Percentiles rank a stretch among this genome's conserved stretches.
These are phyloP conservation scores for Tilletia indica DNA, from an alignment of 1,284 basidiomycete genomes.

Conservation along the genomic window DNA sequence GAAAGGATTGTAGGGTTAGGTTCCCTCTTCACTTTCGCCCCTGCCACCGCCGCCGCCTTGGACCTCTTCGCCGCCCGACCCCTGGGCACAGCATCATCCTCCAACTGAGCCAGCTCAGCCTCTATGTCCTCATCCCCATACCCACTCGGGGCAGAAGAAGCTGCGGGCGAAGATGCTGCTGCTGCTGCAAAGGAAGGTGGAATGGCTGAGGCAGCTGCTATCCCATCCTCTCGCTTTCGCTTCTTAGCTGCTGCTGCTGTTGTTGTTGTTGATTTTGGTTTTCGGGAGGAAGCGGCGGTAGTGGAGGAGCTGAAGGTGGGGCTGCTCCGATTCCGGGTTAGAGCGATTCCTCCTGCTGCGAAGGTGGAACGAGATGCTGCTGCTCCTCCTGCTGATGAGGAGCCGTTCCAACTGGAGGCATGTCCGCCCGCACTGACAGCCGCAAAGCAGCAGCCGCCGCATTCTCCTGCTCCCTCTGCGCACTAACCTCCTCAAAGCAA, in stretches of 20 bases:
- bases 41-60: slow-evolving; percentile 26
- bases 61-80: slow-evolving; percentile 44
- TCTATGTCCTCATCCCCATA: slow-evolving; percentile 32
- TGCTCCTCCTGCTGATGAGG: background rate
- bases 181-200: background rate
- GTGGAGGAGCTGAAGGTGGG: slow-evolving; percentile 28
- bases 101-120: slow-evolving; percentile 27
- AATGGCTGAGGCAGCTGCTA: background rate
- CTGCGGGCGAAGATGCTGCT: slow-evolving; percentile 24
- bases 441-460: background rate
- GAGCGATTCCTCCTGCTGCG: slow-evolving; percentile 34
- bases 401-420: too few relatives aligned
- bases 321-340: slow-evolving; percentile 43
- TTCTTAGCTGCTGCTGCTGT: slow-evolving; percentile 20
- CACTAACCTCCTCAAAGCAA: slow-evolving; percentile 47
- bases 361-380: slow-evolving; percentile 24
- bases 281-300: background rate
- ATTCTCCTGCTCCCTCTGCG: background rate
- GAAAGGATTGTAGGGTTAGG: slow-evolving; percentile 53
- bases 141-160: slow-evolving; percentile 20
- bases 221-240: slow-evolving; percentile 19
- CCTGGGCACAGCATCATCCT: background rate
- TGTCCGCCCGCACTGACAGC: background rate
- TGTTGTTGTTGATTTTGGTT: background rate
- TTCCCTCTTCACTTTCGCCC: slow-evolving; percentile 38